Evolutionary conservation across 2,329 filamentous ascomycete species (phyloP), one percentile per base, ranked within the genome.

Genomic region (Venturia aucupariae): DNA sequence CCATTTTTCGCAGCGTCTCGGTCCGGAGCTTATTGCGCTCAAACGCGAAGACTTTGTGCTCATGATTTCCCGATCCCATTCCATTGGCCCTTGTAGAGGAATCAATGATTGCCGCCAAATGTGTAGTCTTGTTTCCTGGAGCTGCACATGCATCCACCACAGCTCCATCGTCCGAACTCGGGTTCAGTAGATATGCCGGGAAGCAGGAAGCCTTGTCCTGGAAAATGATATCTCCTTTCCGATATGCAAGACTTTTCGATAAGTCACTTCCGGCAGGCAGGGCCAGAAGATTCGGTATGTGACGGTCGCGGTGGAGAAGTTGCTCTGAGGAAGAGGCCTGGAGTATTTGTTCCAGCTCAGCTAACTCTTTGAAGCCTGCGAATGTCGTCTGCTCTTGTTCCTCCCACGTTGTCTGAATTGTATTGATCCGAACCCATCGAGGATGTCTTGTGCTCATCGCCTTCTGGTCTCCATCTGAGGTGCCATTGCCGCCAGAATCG

Each of bases 151-250:
- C 90, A 75, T 99, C 94, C n/a, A 97, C 84, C 10, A 95, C 80
- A 71, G 94, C 86, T 30, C 90, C 90, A 68, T 88, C 84, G 65
- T 84, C 79, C 10, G 84, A 78, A 0, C 77, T 78, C 0, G 89
- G 86, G 62, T 96, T 82, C 0, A 99, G 79, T 2, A 99, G 80
- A 72, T 94, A 94, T 0, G 93, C 94, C 0, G 94, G 94, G 71
- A 99, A 97, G 72, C 94, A 99, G 0, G 92, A 97, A 0, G 94
- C 93, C 75, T 97, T 97, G 72, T 97, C 94, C 74, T 99, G 94
- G 30, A 97, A 79, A 66, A 97, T 96, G 63, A 97, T 84, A 59
- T 86, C 83, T 0, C 93, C 93, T 0, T 82, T 79, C 17, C 79
- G 82, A 74, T 97, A 97, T 0, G 91, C 88, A 17, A 82, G 76